A percentile compares a stretch with the other conserved stretches of the same genome.
These are phyloP conservation scores for Liriodendron chinense DNA, from an alignment of 164 flowering plant genomes.

Conservation along the genomic window DNA sequence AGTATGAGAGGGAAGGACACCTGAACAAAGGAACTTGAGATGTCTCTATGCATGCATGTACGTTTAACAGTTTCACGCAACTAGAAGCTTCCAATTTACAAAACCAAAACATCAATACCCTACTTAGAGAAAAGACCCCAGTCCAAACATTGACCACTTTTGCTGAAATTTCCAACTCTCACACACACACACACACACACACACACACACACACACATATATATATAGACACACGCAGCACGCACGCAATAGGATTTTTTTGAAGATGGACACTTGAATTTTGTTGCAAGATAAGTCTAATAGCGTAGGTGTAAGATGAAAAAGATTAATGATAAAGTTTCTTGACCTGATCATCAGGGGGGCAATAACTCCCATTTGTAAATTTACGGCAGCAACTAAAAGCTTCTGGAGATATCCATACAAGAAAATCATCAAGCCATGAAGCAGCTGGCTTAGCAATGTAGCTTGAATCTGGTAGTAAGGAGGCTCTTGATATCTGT, in stretches of 20 bases:
- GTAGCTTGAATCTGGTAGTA: slow-evolving; percentile 70
- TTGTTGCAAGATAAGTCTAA: too few relatives aligned
- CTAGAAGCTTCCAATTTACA: too few relatives aligned
- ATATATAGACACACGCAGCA: too few relatives aligned
- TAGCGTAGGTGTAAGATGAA: not conserved
- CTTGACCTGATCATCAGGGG: slow-evolving; percentile 95
- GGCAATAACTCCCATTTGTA: slow-evolving; percentile 86
- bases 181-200: too few relatives aligned
- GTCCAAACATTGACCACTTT: not conserved
- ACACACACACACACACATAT: too few relatives aligned
- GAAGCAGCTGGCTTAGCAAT: slow-evolving; percentile 99
- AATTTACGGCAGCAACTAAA: slow-evolving; percentile 98
- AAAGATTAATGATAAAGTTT: not conserved
- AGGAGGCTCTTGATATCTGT: slow-evolving; percentile 85
- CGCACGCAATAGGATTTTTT: too few relatives aligned
- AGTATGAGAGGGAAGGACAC: too few relatives aligned
- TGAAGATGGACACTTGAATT: too few relatives aligned
- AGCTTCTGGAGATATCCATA: slow-evolving; percentile 99
- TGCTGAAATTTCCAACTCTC: not conserved
- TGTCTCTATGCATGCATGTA: too few relatives aligned
- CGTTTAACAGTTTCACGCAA: too few relatives aligned
- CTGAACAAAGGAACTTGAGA: too few relatives aligned
- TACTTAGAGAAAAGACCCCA: not conserved
- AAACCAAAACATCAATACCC: not conserved
- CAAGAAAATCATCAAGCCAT: slow-evolving; percentile 99